Evolutionary conservation across 306 rosid genomes (phyloP), one percentile per base, ranked within the genome.

Genomic region (Lagenaria siceraria): DNA sequence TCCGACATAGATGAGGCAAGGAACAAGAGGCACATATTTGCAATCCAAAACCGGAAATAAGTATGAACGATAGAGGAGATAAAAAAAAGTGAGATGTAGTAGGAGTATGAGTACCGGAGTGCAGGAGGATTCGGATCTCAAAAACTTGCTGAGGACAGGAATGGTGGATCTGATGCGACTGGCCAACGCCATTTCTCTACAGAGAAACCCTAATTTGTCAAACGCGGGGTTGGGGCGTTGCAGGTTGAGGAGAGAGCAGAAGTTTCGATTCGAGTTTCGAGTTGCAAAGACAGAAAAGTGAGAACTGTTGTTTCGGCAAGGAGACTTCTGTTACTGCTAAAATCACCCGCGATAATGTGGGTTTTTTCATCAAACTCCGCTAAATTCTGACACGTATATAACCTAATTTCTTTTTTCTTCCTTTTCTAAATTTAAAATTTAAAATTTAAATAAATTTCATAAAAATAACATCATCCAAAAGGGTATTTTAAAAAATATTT

Each of bases 131-230:
- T 65, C 53, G 9, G 65, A 65, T n/a, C 63, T 65, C 52, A 51
- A 31, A 64, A 78, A 24, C 65, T 65, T 64, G 52, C 13, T 65
- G 80, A 78, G 80, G 64, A 65, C 62, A 38, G 75, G 52, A 15
- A 78, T n/a, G 35, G 75, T 51, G 33, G 75, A 78, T 78, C 53
- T 21, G 53, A 78, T 33, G 15, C 75, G 80, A 59, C 36, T 69
- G 64, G 64, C 75, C 24, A 66, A 46, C 58, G 80, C 64, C 80
- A 78, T 78, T 78, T 63, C 59, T 43, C 15, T 46, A 43, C 25
- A 52, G 25, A 36, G 52, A 77, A 27, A 43, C 79, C 60, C 73
- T 43, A 40, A 60, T 18, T 40, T 24, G 60, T 54, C 21, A 43
- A 46, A 71, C 40, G 40, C 36, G 17, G 38, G 49, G 29, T 10